These are phyloP conservation scores for Elsinoe necatrix DNA, from an alignment of 2,329 filamentous ascomycete species.

Conservation along the genomic window DNA sequence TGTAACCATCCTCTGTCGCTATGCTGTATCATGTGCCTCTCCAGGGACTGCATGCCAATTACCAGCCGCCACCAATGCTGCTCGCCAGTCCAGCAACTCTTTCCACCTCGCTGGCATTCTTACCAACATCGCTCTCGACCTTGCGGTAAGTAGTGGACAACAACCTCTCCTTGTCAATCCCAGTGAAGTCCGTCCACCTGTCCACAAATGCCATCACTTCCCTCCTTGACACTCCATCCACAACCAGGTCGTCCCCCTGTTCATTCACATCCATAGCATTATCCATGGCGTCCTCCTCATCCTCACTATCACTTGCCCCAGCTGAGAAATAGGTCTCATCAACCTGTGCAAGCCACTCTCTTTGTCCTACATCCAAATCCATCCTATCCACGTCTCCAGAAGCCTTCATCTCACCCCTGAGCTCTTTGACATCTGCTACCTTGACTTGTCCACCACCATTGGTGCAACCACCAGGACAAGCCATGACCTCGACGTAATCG, in stretches of 20 bases:
- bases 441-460: slow-evolving; percentile 97
- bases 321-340: slow-evolving; percentile 43
- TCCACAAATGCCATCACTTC: slow-evolving; percentile 60
- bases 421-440: slow-evolving; percentile 60
- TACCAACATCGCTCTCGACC: slow-evolving; percentile 92
- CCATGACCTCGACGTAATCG: slow-evolving; percentile 97
- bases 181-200: slow-evolving; percentile 68
- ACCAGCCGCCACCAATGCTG: slow-evolving; percentile 93
- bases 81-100: slow-evolving; percentile 80
- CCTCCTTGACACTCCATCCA: slow-evolving; percentile 51
- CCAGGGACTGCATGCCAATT: neutral
- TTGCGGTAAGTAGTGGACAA: slow-evolving; percentile 81
- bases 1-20: neutral
- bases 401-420: slow-evolving; percentile 28
- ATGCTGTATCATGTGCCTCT: neutral
- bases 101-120: slow-evolving; percentile 63
- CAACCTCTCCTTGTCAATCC: slow-evolving; percentile 61
- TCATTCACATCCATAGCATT: slow-evolving; percentile 13
- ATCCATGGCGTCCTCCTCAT: too few species aligned
- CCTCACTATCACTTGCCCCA: slow-evolving; percentile 25
- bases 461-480: slow-evolving; percentile 95
- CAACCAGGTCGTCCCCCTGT: slow-evolving; percentile 20
- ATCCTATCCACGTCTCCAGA: slow-evolving; percentile 24
- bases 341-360: slow-evolving; percentile 57
- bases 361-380: slow-evolving; percentile 27